Evolutionary conservation across 331 rosid genomes (phyloP).

Genomic region (Saraca asoca): DNA sequence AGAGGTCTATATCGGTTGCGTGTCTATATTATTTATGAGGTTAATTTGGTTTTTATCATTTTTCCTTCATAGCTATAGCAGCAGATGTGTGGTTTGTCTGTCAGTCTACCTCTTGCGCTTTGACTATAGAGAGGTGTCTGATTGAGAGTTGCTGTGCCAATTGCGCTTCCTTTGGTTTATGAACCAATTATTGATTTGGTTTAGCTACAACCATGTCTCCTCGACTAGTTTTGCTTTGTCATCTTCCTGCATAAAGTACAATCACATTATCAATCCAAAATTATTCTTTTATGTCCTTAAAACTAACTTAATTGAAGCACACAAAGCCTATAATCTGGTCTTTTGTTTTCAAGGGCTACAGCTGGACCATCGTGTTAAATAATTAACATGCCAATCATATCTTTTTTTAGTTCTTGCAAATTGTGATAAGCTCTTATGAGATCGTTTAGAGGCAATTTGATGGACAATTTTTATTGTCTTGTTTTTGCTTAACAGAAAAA

Average conservation of each 20-base stretch:
- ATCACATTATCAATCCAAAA: neutral
- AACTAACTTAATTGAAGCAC: too few species aligned
- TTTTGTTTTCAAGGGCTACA: too few species aligned
- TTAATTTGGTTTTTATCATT: too few species aligned
- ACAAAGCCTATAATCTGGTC: too few species aligned
- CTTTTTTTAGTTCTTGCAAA: too few species aligned
- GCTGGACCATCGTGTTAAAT: too few species aligned
- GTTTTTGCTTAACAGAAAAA: conserved; percentile 4
- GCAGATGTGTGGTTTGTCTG: conserved; percentile 5
- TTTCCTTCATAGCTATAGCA: conserved; percentile 33
- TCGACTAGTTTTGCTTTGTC: conserved; percentile 98
- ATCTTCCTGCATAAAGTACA: conserved; percentile 56
- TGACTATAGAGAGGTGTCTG: conserved; percentile 86
- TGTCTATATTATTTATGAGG: too few species aligned
- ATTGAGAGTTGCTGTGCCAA: conserved; percentile 97
- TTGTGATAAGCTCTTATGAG: too few species aligned
- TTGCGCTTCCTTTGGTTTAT: conserved; percentile 96
- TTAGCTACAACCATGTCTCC: conserved; percentile 96
- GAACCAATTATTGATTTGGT: conserved; percentile 97
- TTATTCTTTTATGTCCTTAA: too few species aligned
- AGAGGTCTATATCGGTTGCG: too few species aligned
- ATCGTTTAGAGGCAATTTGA: too few species aligned
- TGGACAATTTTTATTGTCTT: neutral
- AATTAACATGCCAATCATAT: too few species aligned
- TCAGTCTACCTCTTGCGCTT: conserved; percentile 85